phyloP scores from a whole-genome alignment of 2,329 filamentous ascomycete genomes.

The Fonsecaea multimorphosa region DNA sequence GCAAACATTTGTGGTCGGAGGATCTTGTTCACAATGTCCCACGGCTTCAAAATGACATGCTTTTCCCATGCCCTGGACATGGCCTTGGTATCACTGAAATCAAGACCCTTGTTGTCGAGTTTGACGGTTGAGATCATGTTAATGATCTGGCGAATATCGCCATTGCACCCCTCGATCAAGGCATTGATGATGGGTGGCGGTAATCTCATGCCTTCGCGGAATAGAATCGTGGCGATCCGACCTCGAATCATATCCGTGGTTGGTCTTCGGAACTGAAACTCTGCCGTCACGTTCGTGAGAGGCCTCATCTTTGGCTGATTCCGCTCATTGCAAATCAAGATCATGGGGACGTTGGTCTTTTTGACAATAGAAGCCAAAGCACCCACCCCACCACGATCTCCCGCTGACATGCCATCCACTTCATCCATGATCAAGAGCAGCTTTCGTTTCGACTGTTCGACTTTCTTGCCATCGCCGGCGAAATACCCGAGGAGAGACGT shows the following conservation, averaged over 20 bases:
- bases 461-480: constrained; percentile 77
- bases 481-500: constrained; percentile 93
- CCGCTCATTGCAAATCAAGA: constrained; percentile 97
- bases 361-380: constrained; percentile 93
- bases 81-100: constrained; percentile 80
- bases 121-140: constrained; percentile 98
- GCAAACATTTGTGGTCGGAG: constrained; percentile 86
- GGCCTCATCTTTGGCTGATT: constrained; percentile 96
- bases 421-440: constrained; percentile 98
- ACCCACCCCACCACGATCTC: constrained; percentile 93
- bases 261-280: constrained; percentile 85
- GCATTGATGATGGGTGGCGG: constrained; percentile 84
- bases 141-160: constrained; percentile 96
- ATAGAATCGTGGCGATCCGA: constrained; percentile 93
- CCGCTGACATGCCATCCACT: constrained; percentile 97
- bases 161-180: constrained; percentile 91
- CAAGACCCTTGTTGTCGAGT: constrained; percentile 74
- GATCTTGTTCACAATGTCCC: constrained; percentile 96
- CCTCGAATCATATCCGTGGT: constrained; percentile 90
- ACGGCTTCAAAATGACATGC: constrained; percentile 93
- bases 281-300: constrained; percentile 84
- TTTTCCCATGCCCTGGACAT: constrained; percentile 99
- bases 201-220: constrained; percentile 86
- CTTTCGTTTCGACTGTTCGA: constrained; percentile 85
- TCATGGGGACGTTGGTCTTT: constrained; percentile 92